phyloP scores from a whole-genome alignment of 768 basidiomycete species.

The Coprinopsis marcescibilis region DNA sequence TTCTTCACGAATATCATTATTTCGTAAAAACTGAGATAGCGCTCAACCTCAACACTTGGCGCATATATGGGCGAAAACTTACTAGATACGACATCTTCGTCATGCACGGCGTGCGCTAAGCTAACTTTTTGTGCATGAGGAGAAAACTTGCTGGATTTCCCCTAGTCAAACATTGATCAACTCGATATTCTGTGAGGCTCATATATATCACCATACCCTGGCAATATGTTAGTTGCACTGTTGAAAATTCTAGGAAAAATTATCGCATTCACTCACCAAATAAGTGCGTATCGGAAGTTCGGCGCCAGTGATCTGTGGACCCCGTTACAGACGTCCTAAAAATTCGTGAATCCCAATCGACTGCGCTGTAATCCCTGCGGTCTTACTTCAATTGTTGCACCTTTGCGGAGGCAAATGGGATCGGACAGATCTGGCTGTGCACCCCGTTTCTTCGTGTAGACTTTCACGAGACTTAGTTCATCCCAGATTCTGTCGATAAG shows the following conservation, averaged over 20 bases:
- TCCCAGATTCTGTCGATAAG: slow-evolving; percentile 77
- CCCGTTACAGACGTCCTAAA: slow-evolving; percentile 82
- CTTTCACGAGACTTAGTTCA: slow-evolving; percentile 74
- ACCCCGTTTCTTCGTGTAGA: slow-evolving; percentile 98
- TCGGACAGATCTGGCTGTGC: slow-evolving; percentile 87
- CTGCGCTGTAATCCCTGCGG: background rate
- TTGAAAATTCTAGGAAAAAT: background rate
- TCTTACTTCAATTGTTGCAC: slow-evolving; percentile 84
- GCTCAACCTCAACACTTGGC: slow-evolving; percentile 21
- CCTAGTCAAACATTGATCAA: slow-evolving; percentile 49
- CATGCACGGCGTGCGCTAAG: slow-evolving; percentile 73
- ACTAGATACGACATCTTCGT: slow-evolving; percentile 90
- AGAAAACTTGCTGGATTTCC: slow-evolving; percentile 89
- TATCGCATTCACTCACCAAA: slow-evolving; percentile 57
- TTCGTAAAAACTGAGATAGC: slow-evolving; percentile 25
- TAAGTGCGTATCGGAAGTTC: slow-evolving; percentile 91
- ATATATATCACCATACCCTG: slow-evolving; percentile 4
- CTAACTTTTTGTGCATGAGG: slow-evolving; percentile 95
- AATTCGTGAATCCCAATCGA: background rate
- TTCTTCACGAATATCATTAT: too few relatives aligned
- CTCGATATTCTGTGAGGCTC: too few relatives aligned
- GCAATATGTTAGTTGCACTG: background rate
- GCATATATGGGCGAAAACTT: slow-evolving; percentile 26
- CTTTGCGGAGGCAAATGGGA: slow-evolving; percentile 85
- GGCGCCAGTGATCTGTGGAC: slow-evolving; percentile 85